These are phyloP conservation scores for Malus hybrid DNA, from an alignment of 331 rosid species.

Conservation along the genomic window DNA sequence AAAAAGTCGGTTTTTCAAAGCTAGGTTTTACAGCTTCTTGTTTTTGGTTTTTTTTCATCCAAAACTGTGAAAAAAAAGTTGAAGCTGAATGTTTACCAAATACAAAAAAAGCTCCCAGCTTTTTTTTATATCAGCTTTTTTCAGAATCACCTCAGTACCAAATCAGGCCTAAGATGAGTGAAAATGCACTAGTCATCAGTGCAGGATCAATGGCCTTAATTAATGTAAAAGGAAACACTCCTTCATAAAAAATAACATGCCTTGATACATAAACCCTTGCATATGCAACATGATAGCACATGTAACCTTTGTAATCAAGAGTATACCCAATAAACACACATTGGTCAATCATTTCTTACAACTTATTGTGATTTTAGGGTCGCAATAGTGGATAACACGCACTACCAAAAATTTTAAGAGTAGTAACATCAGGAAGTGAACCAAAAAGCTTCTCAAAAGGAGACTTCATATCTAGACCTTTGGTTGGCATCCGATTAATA, in stretches of 20 bases:
- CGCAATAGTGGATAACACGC: not conserved
- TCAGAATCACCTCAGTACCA: no score
- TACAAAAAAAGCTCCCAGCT: no score
- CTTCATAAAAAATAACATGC: not conserved
- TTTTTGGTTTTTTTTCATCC: no score
- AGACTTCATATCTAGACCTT: not conserved
- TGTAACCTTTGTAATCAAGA: not conserved
- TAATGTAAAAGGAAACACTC: not conserved
- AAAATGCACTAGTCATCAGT: not conserved
- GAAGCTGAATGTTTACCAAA: no score
- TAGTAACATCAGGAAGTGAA: not conserved
- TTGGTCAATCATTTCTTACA: not conserved
- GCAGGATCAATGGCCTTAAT: not conserved
- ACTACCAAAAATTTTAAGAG: not conserved
- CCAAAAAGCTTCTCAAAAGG: not conserved
- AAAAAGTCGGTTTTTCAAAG: no score
- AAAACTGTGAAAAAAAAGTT: no score
- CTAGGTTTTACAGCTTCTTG: no score
- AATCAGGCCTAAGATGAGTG: no score
- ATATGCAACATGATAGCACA: not conserved
- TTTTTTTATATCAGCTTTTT: no score
- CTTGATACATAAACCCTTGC: not conserved
- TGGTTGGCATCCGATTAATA: not conserved
- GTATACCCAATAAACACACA: not conserved
- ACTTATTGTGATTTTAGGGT: not conserved